Percentiles rank a stretch among this genome's conserved stretches.
These are phyloP conservation scores for Penicillium flavigenum DNA, from an alignment of 495 filamentous ascomycete genomes.

Conservation along the genomic window DNA sequence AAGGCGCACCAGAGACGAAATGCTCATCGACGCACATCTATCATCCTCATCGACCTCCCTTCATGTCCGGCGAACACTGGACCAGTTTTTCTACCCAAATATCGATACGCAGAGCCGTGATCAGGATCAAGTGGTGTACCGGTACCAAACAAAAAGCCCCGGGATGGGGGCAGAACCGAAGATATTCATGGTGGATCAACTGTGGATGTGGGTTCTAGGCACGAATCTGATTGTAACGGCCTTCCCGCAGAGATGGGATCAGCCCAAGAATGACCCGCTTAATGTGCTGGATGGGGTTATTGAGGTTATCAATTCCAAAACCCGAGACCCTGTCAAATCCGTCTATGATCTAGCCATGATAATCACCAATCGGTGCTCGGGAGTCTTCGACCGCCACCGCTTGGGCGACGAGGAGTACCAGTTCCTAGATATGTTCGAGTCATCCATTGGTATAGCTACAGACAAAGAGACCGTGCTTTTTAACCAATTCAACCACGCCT, in stretches of 20 bases:
- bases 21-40: conserved; percentile 64
- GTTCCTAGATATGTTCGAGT: conserved; percentile 73
- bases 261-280: conserved; percentile 64
- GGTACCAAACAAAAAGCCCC: conserved; percentile 51
- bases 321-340: conserved; percentile 59
- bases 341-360: conserved; percentile 65
- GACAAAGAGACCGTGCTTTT: conserved; percentile 65
- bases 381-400: conserved; percentile 63
- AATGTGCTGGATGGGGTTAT: conserved; percentile 66
- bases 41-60: conserved; percentile 53
- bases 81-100: conserved; percentile 71
- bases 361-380: conserved; percentile 64
- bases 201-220: conserved; percentile 71
- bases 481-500: conserved; percentile 61
- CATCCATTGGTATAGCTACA: conserved; percentile 62
- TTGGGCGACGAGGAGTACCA: conserved; percentile 63
- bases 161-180: conserved; percentile 53
- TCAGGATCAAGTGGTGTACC: conserved; percentile 68
- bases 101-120: conserved; percentile 67
- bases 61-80: conserved; percentile 66
- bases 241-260: conserved; percentile 69
- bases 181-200: conserved; percentile 73
- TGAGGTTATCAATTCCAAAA: conserved; percentile 68
- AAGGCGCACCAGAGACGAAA: conserved; percentile 52
- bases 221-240: conserved; percentile 64